Percentiles rank a stretch among this genome's conserved stretches.
phyloP scores from a whole-genome alignment of 441 rosid genomes.

The Brassica hybrid region DNA sequence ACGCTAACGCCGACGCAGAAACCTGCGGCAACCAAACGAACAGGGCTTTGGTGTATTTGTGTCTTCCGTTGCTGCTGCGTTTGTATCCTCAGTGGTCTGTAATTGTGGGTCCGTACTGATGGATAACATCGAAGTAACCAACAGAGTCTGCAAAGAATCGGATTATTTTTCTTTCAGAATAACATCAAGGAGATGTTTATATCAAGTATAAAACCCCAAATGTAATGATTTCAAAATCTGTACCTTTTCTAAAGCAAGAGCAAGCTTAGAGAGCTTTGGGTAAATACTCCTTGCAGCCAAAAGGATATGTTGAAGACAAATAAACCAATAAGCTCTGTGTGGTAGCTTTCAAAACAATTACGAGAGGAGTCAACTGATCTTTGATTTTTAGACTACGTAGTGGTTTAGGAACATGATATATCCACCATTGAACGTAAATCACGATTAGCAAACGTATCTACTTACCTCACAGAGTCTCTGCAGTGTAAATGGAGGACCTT shows the following conservation, averaged over 20 bases:
- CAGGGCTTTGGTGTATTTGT: slow-evolving; percentile 49
- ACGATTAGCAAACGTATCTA: slow-evolving; percentile 20
- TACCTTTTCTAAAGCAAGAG: slow-evolving; percentile 93
- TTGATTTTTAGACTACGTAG: too few relatives aligned
- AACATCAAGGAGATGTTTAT: not conserved
- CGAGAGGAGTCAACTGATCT: too few relatives aligned
- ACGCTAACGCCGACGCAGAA: too few relatives aligned
- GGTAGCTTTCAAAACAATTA: too few relatives aligned
- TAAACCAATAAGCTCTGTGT: not conserved
- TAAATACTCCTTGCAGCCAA: slow-evolving; percentile 62
- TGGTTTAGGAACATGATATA: not conserved
- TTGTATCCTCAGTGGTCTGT: slow-evolving; percentile 46
- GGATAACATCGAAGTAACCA: slow-evolving; percentile 76
- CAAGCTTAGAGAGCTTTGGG: slow-evolving; percentile 87
- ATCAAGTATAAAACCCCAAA: not conserved
- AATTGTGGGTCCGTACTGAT: slow-evolving; percentile 56
- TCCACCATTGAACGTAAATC: not conserved
- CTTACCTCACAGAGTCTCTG: slow-evolving; percentile 94
- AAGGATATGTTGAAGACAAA: slow-evolving; percentile 60
- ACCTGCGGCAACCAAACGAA: too few relatives aligned
- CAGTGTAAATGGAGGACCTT: slow-evolving; percentile 96
- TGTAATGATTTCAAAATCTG: slow-evolving; percentile 2
- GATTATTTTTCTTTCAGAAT: not conserved
- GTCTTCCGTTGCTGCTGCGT: slow-evolving; percentile 41
- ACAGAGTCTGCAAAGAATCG: slow-evolving; percentile 61